Base-by-base conservation (phyloP, 192 early-diverging fungal genomes). In the Ambispora gerdemannii region DNA sequence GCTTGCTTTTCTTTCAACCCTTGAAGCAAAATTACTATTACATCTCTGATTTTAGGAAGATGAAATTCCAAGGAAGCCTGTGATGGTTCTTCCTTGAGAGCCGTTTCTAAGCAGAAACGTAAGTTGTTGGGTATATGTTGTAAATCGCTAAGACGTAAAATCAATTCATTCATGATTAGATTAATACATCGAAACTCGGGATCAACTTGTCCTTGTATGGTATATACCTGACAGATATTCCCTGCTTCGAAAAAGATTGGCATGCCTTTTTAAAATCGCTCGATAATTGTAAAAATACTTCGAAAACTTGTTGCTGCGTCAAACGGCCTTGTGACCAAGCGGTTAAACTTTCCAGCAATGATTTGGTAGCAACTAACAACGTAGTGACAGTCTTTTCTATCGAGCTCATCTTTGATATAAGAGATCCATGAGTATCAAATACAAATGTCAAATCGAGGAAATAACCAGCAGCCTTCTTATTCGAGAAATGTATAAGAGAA, bases 1-100 rank as follows among this genome's bases (percentile, higher is more conserved):
- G 76, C 77, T 72, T 87, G 83, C 43, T 84, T 87, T 38, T 66
- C 72, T 33, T 82, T 83, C 34, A 86, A 58, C 4, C 81, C 81
- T 67, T 86, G 81, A 3, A 86, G 59, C 8, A 86, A 65, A 24
- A 70, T 65, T 30, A 86, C 74, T 67, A 86, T 86, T 31, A 79
- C 75, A 27, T 81, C 81, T 52, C 78, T 76, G 53, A 87, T 87
- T 7, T 58, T 72, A n/a, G 84, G 83, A 17, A 87, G 61, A 51
- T 83, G 72, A 15, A 74, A 63, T 36, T 87, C 85, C 19, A 87
- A 52, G 3, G 77, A 73, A 6, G 63, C 15, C n/a, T 71, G 76
- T 0, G 80, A 78, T 3, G 81, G 78, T 10, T 78, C 72, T 55
- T 83, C 79, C 10, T 63, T 64, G 11, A 85, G 63, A 22, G 82